Conservation (phyloP, 148 eudicot species). For the Rhododendron henanense region DNA sequence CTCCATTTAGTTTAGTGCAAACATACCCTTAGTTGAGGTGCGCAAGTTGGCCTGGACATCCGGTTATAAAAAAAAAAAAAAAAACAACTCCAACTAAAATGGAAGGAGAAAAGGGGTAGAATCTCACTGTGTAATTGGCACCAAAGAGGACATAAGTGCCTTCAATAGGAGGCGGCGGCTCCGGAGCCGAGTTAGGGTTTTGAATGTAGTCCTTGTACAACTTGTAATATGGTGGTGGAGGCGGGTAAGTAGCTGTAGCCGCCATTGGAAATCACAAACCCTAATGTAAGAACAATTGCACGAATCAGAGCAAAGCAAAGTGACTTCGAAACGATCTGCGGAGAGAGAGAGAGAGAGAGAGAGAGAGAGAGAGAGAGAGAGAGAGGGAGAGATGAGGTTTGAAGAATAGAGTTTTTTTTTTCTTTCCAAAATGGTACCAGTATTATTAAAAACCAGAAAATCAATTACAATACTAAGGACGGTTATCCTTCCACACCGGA, state of each 20-base stretch:
- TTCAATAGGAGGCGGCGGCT: constrained; percentile 72
- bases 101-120: neutral
- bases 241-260: constrained; percentile 82
- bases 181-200: constrained; percentile 66
- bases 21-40: too few relatives aligned
- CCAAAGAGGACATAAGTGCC: constrained; percentile 75
- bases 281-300: neutral
- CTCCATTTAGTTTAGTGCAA: too few relatives aligned
- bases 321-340: neutral
- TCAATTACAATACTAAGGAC: too few relatives aligned
- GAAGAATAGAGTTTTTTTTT: too few relatives aligned
- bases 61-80: too few relatives aligned
- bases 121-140: constrained; percentile 59
- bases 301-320: neutral
- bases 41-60: too few relatives aligned
- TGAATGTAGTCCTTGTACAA: constrained; percentile 65
- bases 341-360: too few relatives aligned
- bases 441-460: too few relatives aligned
- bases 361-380: too few relatives aligned
- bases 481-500: too few relatives aligned
- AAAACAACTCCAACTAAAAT: neutral
- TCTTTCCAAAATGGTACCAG: too few relatives aligned
- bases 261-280: constrained; percentile 34
- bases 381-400: too few relatives aligned
- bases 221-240: constrained; percentile 87